phyloP scores from a whole-genome alignment of 148 eudicot species.

The Hydrangea macrophylla region DNA sequence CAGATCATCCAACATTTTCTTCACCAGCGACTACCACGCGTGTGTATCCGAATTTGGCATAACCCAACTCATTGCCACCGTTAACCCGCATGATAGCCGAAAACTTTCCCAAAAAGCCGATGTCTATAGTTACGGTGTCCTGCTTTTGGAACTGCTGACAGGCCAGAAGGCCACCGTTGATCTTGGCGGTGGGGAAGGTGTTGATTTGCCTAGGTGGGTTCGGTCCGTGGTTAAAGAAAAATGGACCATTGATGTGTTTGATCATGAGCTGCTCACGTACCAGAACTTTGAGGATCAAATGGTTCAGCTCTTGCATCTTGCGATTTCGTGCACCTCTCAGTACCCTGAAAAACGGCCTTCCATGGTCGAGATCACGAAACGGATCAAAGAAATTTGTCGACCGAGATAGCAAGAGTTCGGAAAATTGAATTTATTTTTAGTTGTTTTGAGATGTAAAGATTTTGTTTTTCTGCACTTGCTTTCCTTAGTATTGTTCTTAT shows the following conservation, averaged over 20 bases:
- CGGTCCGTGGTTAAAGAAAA: slow-evolving; percentile 17
- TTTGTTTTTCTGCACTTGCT: no score
- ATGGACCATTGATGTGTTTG: slow-evolving; percentile 16
- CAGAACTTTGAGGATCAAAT: slow-evolving; percentile 12
- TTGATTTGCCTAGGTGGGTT: slow-evolving; percentile 25
- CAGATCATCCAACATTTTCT: slow-evolving; percentile 27
- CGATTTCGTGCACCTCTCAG: slow-evolving; percentile 20
- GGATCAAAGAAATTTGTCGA: slow-evolving; percentile 10
- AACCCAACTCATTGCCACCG: slow-evolving; percentile 11
- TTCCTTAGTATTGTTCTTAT: no score
- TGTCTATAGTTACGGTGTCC: slow-evolving; percentile 37
- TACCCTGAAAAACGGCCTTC: slow-evolving; percentile 23
- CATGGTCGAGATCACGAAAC: slow-evolving; percentile 25
- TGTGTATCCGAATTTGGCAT: slow-evolving; percentile 15
- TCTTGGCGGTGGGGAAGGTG: not conserved
- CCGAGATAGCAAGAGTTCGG: not conserved
- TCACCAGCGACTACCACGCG: not conserved
- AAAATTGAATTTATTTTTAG: no score
- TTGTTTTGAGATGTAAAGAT: no score
- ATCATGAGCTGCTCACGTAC: slow-evolving; percentile 15
- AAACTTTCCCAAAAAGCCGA: slow-evolving; percentile 28
- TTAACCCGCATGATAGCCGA: not conserved
- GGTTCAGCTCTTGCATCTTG: slow-evolving; percentile 27
- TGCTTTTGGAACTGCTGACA: slow-evolving; percentile 31
- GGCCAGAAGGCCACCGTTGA: slow-evolving; percentile 13